Percentiles rank a stretch among this genome's conserved stretches.
Evolutionary conservation across 1,284 basidiomycete species (phyloP).

Genomic region (Irpex rosettiformis): DNA sequence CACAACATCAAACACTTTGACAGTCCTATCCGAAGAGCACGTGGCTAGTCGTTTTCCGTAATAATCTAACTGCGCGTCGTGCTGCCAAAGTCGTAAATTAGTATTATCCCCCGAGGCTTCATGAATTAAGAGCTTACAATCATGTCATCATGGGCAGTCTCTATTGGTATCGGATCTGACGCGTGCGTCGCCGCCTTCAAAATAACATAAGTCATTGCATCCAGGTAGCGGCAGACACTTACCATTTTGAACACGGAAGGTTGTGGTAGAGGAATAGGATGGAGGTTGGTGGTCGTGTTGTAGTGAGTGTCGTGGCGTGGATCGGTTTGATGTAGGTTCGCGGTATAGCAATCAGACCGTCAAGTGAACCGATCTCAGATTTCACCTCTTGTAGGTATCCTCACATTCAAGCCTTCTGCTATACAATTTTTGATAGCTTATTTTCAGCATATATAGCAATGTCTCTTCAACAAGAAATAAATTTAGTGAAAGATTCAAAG

Average conservation of each 20-base stretch:
- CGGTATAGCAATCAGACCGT: not conserved
- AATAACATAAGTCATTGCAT: not conserved
- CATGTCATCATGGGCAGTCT: conserved; percentile 94
- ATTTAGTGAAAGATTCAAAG: too few species aligned
- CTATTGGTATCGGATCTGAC: conserved; percentile 53
- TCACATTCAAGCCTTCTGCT: too few species aligned
- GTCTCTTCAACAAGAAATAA: too few species aligned
- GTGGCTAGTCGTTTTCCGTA: conserved; percentile 96
- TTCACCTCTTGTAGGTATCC: too few species aligned
- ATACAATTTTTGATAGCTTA: too few species aligned
- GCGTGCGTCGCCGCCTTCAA: not conserved
- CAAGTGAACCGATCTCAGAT: not conserved
- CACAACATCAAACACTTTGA: conserved; percentile 94
- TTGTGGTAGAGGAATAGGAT: not conserved
- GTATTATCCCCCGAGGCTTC: conserved; percentile 4
- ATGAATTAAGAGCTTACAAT: conserved; percentile 58
- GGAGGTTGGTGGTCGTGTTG: not conserved
- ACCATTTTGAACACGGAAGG: not conserved
- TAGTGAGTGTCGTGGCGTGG: not conserved
- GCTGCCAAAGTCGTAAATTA: conserved; percentile 45
- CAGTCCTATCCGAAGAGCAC: conserved; percentile 93
- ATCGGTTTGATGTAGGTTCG: not conserved
- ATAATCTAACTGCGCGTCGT: conserved; percentile 98
- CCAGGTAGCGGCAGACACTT: not conserved
- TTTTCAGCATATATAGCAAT: too few species aligned